phyloP scores from a whole-genome alignment of 2,329 filamentous ascomycete genomes.

The Colletotrichum eremochloae region DNA sequence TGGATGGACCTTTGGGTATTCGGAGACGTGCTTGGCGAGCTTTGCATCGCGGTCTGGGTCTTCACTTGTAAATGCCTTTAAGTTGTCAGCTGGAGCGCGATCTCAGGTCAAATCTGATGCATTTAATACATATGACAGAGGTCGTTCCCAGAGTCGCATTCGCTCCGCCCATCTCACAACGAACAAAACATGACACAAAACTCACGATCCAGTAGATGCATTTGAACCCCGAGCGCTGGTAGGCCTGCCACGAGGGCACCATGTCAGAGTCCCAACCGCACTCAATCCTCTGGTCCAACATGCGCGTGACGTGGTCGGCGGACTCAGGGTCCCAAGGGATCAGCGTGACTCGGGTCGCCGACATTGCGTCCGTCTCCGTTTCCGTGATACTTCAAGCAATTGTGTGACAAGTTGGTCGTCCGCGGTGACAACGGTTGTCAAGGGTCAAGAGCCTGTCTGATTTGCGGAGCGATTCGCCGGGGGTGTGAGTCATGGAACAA shows the following conservation, averaged over 20 bases:
- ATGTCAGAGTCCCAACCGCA: constrained; percentile 47
- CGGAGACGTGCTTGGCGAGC: constrained; percentile 44
- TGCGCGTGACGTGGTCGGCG: constrained; percentile 42
- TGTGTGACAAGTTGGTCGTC: not conserved
- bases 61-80: constrained; percentile 38
- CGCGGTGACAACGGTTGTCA: not conserved
- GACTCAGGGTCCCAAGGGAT: constrained; percentile 48
- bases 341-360: constrained; percentile 34
- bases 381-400: too few species aligned
- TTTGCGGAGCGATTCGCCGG: too few species aligned
- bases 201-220: constrained; percentile 45
- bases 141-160: not conserved
- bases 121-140: not conserved
- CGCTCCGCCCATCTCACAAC: not conserved
- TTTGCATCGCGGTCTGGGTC: constrained; percentile 37
- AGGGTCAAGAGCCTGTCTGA: too few species aligned
- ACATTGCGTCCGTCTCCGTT: constrained; percentile 1
- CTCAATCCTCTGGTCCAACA: constrained; percentile 45
- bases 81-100: constrained; percentile 1
- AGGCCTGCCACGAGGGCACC: constrained; percentile 43
- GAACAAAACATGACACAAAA: not conserved
- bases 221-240: constrained; percentile 43
- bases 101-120: not conserved
- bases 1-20: constrained; percentile 41
- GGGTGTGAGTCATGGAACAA: not conserved